Evolutionary conservation across 768 basidiomycete species (phyloP).

Genomic region (Hericium alpestre): DNA sequence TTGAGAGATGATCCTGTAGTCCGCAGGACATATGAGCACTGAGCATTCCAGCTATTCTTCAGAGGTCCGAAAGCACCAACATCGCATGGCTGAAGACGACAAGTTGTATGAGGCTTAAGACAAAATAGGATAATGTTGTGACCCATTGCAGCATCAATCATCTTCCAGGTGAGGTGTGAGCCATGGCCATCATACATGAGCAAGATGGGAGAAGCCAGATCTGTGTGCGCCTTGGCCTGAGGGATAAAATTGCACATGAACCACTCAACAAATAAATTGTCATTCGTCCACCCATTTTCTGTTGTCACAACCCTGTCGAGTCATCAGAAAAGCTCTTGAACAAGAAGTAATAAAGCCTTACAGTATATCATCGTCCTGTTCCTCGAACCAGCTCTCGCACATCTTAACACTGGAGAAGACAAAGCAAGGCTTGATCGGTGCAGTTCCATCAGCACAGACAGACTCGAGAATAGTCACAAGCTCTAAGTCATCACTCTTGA

Average conservation of each 20-base stretch:
- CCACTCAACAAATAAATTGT: slow-evolving; percentile 27
- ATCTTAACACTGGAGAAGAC: slow-evolving; percentile 23
- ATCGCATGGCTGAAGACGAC: slow-evolving; percentile 32
- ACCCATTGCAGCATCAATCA: slow-evolving; percentile 19
- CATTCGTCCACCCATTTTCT: slow-evolving; percentile 33
- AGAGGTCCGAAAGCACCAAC: slow-evolving; percentile 29
- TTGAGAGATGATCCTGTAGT: not conserved
- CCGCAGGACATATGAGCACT: no score
- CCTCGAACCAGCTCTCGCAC: slow-evolving; percentile 12
- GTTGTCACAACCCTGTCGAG: slow-evolving; percentile 23
- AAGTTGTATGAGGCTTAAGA: slow-evolving; percentile 32
- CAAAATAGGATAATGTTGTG: slow-evolving; percentile 23
- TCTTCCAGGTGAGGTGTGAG: slow-evolving; percentile 24
- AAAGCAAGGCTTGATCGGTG: slow-evolving; percentile 24
- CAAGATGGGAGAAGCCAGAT: slow-evolving; percentile 22
- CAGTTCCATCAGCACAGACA: slow-evolving; percentile 29
- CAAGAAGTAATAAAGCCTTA: not conserved
- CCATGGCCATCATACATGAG: slow-evolving; percentile 35
- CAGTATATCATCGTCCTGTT: slow-evolving; percentile 16
- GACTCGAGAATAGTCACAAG: slow-evolving; percentile 37
- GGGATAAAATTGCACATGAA: slow-evolving; percentile 29
- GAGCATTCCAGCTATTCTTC: slow-evolving; percentile 17
- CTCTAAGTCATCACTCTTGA: slow-evolving; percentile 26
- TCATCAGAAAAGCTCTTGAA: not conserved
- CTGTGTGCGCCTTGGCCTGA: slow-evolving; percentile 19